phyloP scores from a whole-genome alignment of 148 eudicot species.

The Dianthus caryophyllus region DNA sequence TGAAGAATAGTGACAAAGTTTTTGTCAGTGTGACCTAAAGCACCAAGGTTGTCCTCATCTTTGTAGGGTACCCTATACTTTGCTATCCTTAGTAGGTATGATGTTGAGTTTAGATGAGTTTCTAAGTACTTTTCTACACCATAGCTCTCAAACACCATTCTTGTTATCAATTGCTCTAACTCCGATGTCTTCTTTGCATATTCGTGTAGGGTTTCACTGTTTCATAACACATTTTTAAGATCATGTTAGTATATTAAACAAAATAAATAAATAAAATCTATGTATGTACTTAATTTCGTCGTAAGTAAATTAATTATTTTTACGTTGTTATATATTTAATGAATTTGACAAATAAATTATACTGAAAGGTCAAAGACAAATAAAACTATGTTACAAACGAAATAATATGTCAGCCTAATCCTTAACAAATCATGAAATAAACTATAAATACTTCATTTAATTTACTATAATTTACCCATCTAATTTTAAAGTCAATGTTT shows the following conservation, averaged over 20 bases:
- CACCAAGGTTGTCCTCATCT: constrained; percentile 29
- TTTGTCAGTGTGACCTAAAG: constrained; percentile 47
- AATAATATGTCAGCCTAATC: too few relatives aligned
- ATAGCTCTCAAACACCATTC: constrained; percentile 51
- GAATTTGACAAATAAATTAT: too few relatives aligned
- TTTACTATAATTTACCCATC: too few relatives aligned
- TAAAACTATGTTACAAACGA: too few relatives aligned
- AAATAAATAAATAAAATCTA: too few relatives aligned
- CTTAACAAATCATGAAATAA: too few relatives aligned
- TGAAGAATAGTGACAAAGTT: constrained; percentile 41
- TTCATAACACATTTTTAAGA: neutral
- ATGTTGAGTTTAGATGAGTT: constrained; percentile 28
- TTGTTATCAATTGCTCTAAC: constrained; percentile 32
- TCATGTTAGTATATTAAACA: neutral
- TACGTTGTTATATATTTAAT: too few relatives aligned
- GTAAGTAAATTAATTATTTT: too few relatives aligned
- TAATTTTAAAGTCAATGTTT: too few relatives aligned
- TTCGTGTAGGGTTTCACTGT: constrained; percentile 30
- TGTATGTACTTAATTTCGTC: too few relatives aligned
- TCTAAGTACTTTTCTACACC: constrained; percentile 39
- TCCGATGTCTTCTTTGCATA: constrained; percentile 38
- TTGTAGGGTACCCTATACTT: constrained; percentile 31
- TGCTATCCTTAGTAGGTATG: constrained; percentile 38
- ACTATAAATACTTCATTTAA: too few relatives aligned
- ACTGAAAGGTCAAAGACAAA: too few relatives aligned